Percentiles rank a stretch among this genome's conserved stretches.
Evolutionary conservation across 768 basidiomycete species (phyloP).

Genomic region (Pleurotus cornucopiae): DNA sequence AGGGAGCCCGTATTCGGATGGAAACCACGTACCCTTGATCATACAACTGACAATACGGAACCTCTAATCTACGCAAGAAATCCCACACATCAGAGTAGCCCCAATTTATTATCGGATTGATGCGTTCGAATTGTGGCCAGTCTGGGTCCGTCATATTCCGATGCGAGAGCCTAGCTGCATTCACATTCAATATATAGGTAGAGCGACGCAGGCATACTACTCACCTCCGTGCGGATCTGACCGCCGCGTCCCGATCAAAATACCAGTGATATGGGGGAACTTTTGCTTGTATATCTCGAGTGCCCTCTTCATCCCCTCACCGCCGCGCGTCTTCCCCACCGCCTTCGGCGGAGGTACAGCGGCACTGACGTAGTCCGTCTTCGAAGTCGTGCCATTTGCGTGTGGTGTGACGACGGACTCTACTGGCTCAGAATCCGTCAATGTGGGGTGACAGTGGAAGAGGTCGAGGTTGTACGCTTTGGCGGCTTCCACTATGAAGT

Average conservation of each 20-base stretch:
- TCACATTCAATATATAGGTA: not conserved
- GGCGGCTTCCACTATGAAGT: constrained; percentile 68
- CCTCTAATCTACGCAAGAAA: constrained; percentile 67
- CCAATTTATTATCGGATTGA: constrained; percentile 98
- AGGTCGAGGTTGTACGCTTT: constrained; percentile 72
- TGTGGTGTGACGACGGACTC: constrained; percentile 41
- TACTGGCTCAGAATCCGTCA: constrained; percentile 27
- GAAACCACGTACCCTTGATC: constrained; percentile 71
- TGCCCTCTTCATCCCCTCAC: constrained; percentile 76
- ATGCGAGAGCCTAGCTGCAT: constrained; percentile 62
- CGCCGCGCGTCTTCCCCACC: constrained; percentile 52
- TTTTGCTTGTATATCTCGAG: constrained; percentile 66
- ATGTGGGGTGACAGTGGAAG: constrained; percentile 45
- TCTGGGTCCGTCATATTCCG: constrained; percentile 79
- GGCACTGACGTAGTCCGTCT: constrained; percentile 16
- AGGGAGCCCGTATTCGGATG: constrained; percentile 1
- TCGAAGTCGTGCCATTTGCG: constrained; percentile 9
- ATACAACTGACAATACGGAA: constrained; percentile 88
- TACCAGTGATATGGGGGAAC: constrained; percentile 68
- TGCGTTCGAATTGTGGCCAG: constrained; percentile 87
- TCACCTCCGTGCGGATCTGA: constrained; percentile 92
- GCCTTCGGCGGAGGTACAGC: constrained; percentile 26
- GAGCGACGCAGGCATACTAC: constrained; percentile 26
- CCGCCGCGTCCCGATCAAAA: constrained; percentile 85
- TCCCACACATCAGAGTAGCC: constrained; percentile 85